Evolutionary conservation across 805 yeast genomes (phyloP).

Genomic region (Ogataea paradorogensis): DNA sequence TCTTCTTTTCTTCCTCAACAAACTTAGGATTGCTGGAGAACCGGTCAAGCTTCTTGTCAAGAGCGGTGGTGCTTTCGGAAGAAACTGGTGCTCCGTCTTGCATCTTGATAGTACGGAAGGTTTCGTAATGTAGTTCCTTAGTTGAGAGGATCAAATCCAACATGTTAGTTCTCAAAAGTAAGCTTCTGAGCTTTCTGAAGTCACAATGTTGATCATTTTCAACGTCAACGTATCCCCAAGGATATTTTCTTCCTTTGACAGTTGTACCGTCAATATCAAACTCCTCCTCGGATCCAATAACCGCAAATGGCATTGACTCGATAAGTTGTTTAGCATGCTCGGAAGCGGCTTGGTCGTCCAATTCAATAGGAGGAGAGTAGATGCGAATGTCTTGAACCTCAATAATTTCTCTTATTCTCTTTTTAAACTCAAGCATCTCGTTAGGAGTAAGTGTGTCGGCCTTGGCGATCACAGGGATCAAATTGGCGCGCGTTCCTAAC

Average conservation of each 20-base stretch:
- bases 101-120: conserved; percentile 70
- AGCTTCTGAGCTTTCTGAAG: conserved; percentile 74
- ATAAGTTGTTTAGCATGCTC: conserved; percentile 79
- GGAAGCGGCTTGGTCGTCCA: conserved; percentile 69
- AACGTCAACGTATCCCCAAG: conserved; percentile 89
- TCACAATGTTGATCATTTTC: conserved; percentile 86
- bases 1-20: conserved; percentile 92
- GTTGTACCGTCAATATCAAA: conserved; percentile 61
- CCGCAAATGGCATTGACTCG: conserved; percentile 84
- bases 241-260: conserved; percentile 79
- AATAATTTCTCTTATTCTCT: conserved; percentile 75
- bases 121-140: conserved; percentile 76
- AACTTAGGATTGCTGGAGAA: conserved; percentile 76
- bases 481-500: conserved; percentile 73
- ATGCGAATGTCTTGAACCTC: conserved; percentile 81
- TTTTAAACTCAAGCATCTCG: conserved; percentile 67
- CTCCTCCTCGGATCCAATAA: conserved; percentile 74
- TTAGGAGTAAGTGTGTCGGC: conserved; percentile 77
- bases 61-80: conserved; percentile 19
- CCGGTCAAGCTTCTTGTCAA: conserved; percentile 37
- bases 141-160: conserved; percentile 78
- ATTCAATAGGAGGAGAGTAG: conserved; percentile 79
- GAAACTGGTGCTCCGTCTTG: conserved; percentile 34
- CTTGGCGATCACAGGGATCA: conserved; percentile 87
- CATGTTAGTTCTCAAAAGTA: conserved; percentile 78